Conservation (phyloP, 2,329 filamentous ascomycete genomes). For the Coniella vitis region DNA sequence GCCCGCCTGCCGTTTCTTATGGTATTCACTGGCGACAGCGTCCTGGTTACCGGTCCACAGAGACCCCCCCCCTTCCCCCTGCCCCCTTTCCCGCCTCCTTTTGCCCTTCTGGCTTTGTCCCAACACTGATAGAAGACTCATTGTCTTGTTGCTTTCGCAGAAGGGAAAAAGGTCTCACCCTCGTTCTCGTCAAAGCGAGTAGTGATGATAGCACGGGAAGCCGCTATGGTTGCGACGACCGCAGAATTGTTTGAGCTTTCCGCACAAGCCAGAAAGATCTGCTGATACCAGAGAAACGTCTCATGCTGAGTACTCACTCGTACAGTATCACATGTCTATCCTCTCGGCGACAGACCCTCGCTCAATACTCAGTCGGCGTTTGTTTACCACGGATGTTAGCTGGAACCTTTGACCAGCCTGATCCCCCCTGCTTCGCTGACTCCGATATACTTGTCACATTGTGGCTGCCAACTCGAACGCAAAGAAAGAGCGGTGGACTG, state of each 20-base stretch:
- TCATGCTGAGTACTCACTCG: constrained; percentile 17
- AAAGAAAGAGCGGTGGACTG: constrained; percentile 42
- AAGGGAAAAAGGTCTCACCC: neutral
- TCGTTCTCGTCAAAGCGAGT: constrained; percentile 2
- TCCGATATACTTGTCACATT: constrained; percentile 33
- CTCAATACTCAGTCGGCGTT: constrained; percentile 9
- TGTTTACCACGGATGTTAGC: constrained; percentile 10
- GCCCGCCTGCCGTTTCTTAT: constrained; percentile 1
- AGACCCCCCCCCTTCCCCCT: too few species aligned
- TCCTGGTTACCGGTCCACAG: too few species aligned
- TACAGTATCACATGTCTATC: neutral
- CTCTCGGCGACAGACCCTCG: constrained; percentile 5
- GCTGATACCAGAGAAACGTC: constrained; percentile 17
- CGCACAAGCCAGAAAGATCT: constrained; percentile 9
- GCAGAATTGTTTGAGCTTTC: constrained; percentile 21
- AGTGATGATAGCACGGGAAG: constrained; percentile 9
- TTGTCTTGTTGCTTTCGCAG: constrained; percentile 2
- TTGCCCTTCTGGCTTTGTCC: neutral
- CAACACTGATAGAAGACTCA: neutral
- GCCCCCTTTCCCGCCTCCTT: too few species aligned
- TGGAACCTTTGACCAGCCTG: constrained; percentile 13
- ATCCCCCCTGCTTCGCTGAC: constrained; percentile 15
- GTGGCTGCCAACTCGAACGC: constrained; percentile 33
- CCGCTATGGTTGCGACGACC: constrained; percentile 6
- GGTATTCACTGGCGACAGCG: neutral